These are phyloP conservation scores for Russula emetica DNA, from an alignment of 768 basidiomycete species.

Conservation along the genomic window DNA sequence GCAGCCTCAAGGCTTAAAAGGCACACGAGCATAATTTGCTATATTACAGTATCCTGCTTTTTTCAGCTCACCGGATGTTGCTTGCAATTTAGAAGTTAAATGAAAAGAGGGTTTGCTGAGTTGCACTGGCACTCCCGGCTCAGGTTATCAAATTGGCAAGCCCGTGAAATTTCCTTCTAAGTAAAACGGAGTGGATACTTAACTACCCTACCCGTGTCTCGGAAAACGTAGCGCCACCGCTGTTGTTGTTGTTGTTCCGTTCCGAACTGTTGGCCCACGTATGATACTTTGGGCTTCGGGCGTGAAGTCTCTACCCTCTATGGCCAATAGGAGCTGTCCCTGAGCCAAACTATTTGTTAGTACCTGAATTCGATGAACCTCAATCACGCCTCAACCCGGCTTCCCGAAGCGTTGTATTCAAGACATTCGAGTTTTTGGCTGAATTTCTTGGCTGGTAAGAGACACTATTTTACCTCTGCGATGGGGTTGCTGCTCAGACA, in stretches of 20 bases:
- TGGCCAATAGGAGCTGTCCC: not conserved
- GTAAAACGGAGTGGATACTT: not conserved
- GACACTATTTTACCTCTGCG: not conserved
- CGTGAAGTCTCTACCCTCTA: not conserved
- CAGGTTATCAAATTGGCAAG: not conserved
- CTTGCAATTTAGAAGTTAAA: not conserved
- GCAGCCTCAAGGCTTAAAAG: not conserved
- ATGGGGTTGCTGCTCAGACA: not conserved
- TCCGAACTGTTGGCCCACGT: not conserved
- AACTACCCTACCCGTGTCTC: not conserved
- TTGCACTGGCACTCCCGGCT: no score
- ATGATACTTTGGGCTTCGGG: not conserved
- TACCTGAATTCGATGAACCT: not conserved
- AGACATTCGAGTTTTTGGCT: not conserved
- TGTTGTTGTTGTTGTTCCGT: not conserved
- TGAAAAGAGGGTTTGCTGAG: no score
- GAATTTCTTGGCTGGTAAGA: no score
- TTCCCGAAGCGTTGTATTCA: not conserved
- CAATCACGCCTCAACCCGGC: not conserved
- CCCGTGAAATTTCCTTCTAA: not conserved
- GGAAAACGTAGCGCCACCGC: not conserved
- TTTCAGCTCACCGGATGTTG: not conserved
- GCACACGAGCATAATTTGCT: no score
- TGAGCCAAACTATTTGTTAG: not conserved
- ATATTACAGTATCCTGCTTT: no score